Percentiles rank a stretch among this genome's conserved stretches.
Evolutionary conservation across 768 basidiomycete species (phyloP).

Genomic region (Suillus sp.): DNA sequence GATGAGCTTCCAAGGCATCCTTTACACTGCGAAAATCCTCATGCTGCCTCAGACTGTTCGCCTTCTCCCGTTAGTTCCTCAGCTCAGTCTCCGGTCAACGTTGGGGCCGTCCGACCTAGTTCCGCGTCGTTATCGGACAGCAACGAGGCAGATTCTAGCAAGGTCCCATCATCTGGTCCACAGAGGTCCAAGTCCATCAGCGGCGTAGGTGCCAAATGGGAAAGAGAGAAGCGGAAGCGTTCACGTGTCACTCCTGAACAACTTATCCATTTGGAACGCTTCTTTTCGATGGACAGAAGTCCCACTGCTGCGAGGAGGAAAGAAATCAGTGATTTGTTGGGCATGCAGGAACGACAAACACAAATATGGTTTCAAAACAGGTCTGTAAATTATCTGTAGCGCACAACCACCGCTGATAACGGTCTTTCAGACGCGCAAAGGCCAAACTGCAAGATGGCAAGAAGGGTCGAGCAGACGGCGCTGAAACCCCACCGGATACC

Average conservation of each 20-base stretch:
- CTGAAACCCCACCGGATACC: constrained; percentile 45
- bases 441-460: constrained; percentile 72
- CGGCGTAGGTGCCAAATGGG: constrained; percentile 29
- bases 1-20: constrained; percentile 26
- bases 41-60: constrained; percentile 23
- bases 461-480: constrained; percentile 39
- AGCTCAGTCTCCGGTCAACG: constrained; percentile 34
- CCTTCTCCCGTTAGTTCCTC: constrained; percentile 32
- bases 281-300: constrained; percentile 68
- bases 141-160: constrained; percentile 32
- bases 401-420: constrained; percentile 8
- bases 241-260: constrained; percentile 81
- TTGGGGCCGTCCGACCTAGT: constrained; percentile 22
- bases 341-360: constrained; percentile 86
- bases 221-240: constrained; percentile 68
- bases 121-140: constrained; percentile 27
- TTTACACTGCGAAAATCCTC: constrained; percentile 27
- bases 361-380: constrained; percentile 92
- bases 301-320: constrained; percentile 71
- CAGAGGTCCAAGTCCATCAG: constrained; percentile 38
- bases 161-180: constrained; percentile 39
- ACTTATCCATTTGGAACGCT: constrained; percentile 70
- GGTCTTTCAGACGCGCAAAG: constrained; percentile 68
- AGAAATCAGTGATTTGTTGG: constrained; percentile 72
- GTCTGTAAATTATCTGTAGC: constrained; percentile 27